Evolutionary conservation across 495 filamentous ascomycete species (phyloP).

Genomic region (Chlorociboria aeruginascens): DNA sequence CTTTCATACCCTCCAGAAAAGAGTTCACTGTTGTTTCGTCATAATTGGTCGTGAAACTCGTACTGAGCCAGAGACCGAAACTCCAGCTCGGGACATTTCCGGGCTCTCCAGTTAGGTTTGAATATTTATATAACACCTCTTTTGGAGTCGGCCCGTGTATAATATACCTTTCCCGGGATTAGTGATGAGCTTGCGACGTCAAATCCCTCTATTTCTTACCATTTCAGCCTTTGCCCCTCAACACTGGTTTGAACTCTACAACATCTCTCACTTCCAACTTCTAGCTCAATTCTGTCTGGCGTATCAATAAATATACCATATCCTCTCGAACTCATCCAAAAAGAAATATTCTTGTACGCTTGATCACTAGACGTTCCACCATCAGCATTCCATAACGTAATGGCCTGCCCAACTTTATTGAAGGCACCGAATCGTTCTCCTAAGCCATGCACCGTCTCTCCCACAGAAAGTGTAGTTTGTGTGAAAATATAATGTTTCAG

Average conservation of each 20-base stretch:
- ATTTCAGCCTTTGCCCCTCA: conserved; percentile 45
- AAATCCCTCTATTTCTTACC: conserved; percentile 10
- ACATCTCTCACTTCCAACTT: conserved; percentile 56
- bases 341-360: conserved; percentile 64
- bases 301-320: conserved; percentile 64
- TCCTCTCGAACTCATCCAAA: conserved; percentile 54
- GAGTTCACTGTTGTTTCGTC: conserved; percentile 53
- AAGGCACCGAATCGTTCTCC: conserved; percentile 62
- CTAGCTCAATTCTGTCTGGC: conserved; percentile 45
- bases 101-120: conserved; percentile 46
- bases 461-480: conserved; percentile 48
- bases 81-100: conserved; percentile 53
- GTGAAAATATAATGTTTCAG: conserved; percentile 50
- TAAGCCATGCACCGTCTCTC: conserved; percentile 57
- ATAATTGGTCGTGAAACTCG: conserved; percentile 59
- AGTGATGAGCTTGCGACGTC: conserved; percentile 21
- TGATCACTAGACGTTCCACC: conserved; percentile 59
- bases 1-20: conserved; percentile 56
- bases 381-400: conserved; percentile 62
- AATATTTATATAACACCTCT: conserved; percentile 52
- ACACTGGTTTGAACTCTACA: conserved; percentile 53
- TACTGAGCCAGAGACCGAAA: conserved; percentile 61
- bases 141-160: conserved; percentile 57
- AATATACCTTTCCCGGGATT: conserved; percentile 30
- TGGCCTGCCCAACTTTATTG: conserved; percentile 55